Percentiles rank a stretch among this genome's conserved stretches.
Conservation (phyloP, 2,329 filamentous ascomycete species). For the Fusarium penzigii region DNA sequence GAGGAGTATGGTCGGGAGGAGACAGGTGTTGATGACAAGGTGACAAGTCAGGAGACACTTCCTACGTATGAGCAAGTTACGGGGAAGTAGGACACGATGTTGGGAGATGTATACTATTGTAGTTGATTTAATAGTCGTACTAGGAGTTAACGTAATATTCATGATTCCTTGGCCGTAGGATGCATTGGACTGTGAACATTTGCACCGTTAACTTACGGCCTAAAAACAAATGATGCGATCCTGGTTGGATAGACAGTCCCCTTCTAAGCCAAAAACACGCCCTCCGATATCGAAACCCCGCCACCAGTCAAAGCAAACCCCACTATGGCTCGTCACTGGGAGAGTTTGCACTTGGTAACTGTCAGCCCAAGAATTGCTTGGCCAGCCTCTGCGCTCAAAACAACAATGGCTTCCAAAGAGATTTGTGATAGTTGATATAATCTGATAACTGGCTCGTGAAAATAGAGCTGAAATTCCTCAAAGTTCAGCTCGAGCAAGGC, state of each 20-base stretch:
- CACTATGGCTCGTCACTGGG: not conserved
- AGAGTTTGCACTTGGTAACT: conserved; percentile 2
- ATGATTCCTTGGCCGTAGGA: not conserved
- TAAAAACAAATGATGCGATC: conserved; percentile 17
- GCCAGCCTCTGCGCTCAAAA: no score
- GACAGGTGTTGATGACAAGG: not conserved
- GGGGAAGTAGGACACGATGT: conserved; percentile 7
- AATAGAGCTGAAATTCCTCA: not conserved
- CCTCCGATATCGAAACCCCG: conserved; percentile 29
- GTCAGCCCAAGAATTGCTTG: not conserved
- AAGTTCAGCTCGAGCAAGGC: conserved; percentile 1
- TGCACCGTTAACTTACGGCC: not conserved
- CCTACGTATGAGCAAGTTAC: conserved; percentile 24
- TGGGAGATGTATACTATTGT: not conserved
- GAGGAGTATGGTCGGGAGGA: not conserved
- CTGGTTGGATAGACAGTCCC: conserved; percentile 18
- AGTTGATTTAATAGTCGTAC: not conserved
- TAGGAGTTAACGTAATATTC: not conserved
- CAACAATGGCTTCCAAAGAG: not conserved
- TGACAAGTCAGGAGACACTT: conserved; percentile 11
- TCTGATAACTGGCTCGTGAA: not conserved
- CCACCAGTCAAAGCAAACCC: not conserved
- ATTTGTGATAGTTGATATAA: not conserved
- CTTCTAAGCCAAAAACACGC: conserved; percentile 9
- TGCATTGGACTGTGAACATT: no score